Percentiles rank a stretch among this genome's conserved stretches.
phyloP scores from a whole-genome alignment of 75 land plant genomes.

The Adiantum capillusveneris region DNA sequence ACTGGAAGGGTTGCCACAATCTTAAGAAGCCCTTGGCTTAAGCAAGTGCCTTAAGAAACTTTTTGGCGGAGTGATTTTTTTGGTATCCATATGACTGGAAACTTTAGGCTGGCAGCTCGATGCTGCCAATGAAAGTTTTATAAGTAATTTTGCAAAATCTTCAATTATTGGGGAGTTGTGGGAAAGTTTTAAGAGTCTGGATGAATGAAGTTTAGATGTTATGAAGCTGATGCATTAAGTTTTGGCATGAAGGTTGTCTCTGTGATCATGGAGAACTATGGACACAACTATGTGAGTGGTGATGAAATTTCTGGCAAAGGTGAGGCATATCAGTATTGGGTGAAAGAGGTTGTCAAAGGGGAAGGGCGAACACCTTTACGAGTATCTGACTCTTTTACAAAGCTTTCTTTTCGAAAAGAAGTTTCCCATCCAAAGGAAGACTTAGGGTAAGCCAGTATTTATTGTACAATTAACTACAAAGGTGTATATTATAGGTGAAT shows the following conservation, averaged over 20 bases:
- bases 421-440: slow-evolving; percentile 46
- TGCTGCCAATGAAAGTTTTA: no score
- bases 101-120: no score
- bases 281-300: slow-evolving; percentile 19
- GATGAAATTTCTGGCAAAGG: slow-evolving; percentile 19
- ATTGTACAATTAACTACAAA: neutral
- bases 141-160: no score
- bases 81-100: no score
- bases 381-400: slow-evolving; percentile 34
- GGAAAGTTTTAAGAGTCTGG: no score
- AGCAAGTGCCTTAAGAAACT: no score
- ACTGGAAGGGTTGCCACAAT: no score
- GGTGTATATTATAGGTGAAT: neutral
- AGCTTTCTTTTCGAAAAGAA: slow-evolving; percentile 50
- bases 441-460: slow-evolving; percentile 29
- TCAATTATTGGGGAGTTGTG: no score
- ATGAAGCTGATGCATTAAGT: no score
- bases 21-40: no score
- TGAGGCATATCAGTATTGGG: slow-evolving; percentile 35
- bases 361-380: slow-evolving; percentile 45
- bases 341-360: slow-evolving; percentile 57
- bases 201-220: no score
- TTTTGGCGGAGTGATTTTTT: no score
- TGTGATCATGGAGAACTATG: slow-evolving; percentile 73
- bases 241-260: slow-evolving; percentile 53